phyloP scores from a whole-genome alignment of 129 eudicot species.

The Flaveria bidentis region DNA sequence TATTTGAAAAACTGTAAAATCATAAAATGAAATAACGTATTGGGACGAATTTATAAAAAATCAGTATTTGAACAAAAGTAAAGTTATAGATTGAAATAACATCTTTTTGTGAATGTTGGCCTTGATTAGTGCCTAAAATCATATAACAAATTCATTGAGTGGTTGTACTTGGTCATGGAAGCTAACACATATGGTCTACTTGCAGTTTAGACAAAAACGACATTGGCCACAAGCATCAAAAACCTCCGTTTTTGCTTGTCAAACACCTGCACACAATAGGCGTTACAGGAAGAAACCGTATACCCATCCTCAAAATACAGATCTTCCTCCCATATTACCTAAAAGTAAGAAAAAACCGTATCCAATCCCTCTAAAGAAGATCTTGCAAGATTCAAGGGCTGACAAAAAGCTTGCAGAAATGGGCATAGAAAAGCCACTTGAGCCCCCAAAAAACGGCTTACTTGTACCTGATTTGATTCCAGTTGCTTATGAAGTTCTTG shows the following conservation, averaged over 20 bases:
- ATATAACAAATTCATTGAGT: background rate
- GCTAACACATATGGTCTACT: constrained; percentile 15
- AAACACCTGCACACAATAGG: constrained; percentile 29
- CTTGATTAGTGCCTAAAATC: background rate
- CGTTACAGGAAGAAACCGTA: constrained; percentile 43
- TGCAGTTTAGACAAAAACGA: constrained; percentile 44
- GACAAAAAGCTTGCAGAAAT: constrained; percentile 80
- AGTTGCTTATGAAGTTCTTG: constrained; percentile 75
- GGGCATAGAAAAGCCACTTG: constrained; percentile 90
- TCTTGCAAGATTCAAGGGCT: constrained; percentile 57
- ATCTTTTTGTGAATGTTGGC: background rate
- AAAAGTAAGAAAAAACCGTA: constrained; percentile 83
- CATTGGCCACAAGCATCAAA: constrained; percentile 31
- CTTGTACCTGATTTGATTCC: constrained; percentile 81
- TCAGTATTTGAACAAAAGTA: background rate
- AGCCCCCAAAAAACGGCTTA: constrained; percentile 87
- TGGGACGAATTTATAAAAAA: background rate
- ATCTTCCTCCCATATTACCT: constrained; percentile 76
- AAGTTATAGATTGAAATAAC: background rate
- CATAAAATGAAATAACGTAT: background rate
- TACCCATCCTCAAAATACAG: constrained; percentile 67
- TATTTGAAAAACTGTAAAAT: background rate
- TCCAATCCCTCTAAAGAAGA: constrained; percentile 78
- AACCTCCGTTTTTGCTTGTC: constrained; percentile 37
- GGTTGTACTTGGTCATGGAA: background rate